phyloP scores from a whole-genome alignment of 106 monocot genomes.

The Posidonia australis region DNA sequence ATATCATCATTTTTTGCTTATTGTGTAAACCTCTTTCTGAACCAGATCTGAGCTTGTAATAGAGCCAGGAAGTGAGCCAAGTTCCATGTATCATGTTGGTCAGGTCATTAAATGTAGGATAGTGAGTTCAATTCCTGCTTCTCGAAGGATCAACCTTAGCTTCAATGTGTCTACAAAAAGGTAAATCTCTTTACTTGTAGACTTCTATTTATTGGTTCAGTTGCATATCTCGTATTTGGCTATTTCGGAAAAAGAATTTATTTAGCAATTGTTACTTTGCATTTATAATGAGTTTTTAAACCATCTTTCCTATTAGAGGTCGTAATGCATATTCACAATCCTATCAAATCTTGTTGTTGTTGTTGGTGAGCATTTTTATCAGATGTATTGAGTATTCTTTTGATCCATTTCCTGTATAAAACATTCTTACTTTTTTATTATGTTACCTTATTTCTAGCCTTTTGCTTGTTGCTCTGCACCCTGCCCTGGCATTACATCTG shows the following conservation, averaged over 20 bases:
- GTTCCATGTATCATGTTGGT: conserved; percentile 66
- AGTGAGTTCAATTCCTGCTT: conserved; percentile 41
- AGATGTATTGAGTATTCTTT: not conserved
- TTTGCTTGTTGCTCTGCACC: not conserved
- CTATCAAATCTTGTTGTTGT: not conserved
- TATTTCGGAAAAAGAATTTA: too few relatives aligned
- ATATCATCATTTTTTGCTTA: not conserved
- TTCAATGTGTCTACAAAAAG: conserved; percentile 71
- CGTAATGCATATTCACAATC: too few relatives aligned
- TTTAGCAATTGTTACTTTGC: too few relatives aligned
- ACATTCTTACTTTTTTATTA: not conserved
- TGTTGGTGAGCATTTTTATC: not conserved
- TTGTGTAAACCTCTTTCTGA: conserved; percentile 2
- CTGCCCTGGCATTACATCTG: too few relatives aligned
- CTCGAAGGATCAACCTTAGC: conserved; percentile 61
- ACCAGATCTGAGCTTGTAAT: conserved; percentile 82
- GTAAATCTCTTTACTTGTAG: conserved; percentile 15
- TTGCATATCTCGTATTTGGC: not conserved
- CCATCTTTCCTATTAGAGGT: too few relatives aligned
- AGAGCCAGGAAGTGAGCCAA: conserved; percentile 63
- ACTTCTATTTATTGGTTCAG: not conserved
- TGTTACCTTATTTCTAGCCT: not conserved
- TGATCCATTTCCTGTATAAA: not conserved
- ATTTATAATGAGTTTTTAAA: too few relatives aligned
- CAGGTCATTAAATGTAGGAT: conserved; percentile 95